Evolutionary conservation across 2,329 filamentous ascomycete genomes (phyloP), one percentile per base, ranked within the genome.

Genomic region (Fonsecaea pedrosoi): DNA sequence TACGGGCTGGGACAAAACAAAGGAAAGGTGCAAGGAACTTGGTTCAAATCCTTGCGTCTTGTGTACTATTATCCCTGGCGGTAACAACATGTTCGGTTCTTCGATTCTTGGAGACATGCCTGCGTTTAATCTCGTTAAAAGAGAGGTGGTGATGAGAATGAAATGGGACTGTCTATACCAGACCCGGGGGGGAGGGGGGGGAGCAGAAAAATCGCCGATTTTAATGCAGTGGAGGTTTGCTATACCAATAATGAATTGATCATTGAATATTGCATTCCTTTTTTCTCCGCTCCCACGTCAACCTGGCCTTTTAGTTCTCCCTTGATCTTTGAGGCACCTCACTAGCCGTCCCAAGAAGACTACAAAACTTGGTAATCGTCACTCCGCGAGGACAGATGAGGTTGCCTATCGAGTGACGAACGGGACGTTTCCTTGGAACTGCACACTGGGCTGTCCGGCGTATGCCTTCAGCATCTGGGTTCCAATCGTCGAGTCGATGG

Each of bases 131-230:
- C 45, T 50, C 45, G 45, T 50, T 10, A 9, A 50, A 25, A 50
- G 18, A 25, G 21, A 30, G 18, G 45, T 30, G 18, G 18, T 50
- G 45, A 50, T 50, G 45, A 50, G 45, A 13, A 30, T 50, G 45
- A 50, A 50, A 50, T 50, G 45, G 10, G 45, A 50, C 45, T 50
- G 30, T 50, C 30, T 50, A 50, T 50, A 25, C 18, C 45, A 50
- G 18, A 21, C 30, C 30, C 45, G 45, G 45, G 12, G 45, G 12
- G 45, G 40, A 21, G n/a, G n/a, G n/a, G n/a, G n/a, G n/a, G 21
- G 21, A 1, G 21, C 21, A 50, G 45, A 25, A 30, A 50, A 30
- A 30, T 50, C 21, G 45, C 12, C 21, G 3, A 30, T 50, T 50
- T 50, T 50, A 25, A 50, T 50, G 18, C 18, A 25, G 6, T 32